Evolutionary conservation across 73 alveolate species (phyloP).

Genomic region (Uronychia setigera): DNA sequence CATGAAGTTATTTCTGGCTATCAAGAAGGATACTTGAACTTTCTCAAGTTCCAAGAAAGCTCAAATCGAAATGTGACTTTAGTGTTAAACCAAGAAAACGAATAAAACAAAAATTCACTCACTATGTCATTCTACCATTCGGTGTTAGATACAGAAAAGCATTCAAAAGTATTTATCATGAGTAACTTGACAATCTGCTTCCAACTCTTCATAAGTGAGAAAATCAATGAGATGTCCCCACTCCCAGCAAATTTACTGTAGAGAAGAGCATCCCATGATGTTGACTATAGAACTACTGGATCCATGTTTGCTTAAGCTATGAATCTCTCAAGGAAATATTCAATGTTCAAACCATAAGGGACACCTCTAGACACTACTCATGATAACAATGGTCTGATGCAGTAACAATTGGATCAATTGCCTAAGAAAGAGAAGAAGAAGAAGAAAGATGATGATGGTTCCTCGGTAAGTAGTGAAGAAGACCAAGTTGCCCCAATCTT

Average conservation of each 20-base stretch:
- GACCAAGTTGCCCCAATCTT: background rate
- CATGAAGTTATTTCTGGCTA: background rate
- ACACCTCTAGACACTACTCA: background rate
- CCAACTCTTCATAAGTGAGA: background rate
- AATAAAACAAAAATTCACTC: background rate
- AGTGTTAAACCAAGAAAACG: background rate
- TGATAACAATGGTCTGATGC: background rate
- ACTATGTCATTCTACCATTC: background rate
- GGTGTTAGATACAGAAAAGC: background rate
- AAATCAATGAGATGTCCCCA: background rate
- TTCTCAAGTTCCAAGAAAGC: background rate
- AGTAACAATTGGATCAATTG: background rate
- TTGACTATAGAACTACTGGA: background rate
- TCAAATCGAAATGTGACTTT: background rate
- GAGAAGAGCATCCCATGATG: background rate
- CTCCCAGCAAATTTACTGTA: background rate
- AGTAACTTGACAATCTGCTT: background rate
- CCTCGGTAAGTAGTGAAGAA: background rate
- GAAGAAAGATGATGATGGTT: background rate
- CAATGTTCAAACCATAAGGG: background rate
- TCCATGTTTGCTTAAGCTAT: background rate
- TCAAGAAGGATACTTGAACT: background rate
- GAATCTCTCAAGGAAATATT: background rate
- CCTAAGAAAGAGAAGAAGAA: background rate
- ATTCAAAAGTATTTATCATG: background rate